phyloP scores from a whole-genome alignment of 305 asterid species.

The Stenogyne calaminthoides region DNA sequence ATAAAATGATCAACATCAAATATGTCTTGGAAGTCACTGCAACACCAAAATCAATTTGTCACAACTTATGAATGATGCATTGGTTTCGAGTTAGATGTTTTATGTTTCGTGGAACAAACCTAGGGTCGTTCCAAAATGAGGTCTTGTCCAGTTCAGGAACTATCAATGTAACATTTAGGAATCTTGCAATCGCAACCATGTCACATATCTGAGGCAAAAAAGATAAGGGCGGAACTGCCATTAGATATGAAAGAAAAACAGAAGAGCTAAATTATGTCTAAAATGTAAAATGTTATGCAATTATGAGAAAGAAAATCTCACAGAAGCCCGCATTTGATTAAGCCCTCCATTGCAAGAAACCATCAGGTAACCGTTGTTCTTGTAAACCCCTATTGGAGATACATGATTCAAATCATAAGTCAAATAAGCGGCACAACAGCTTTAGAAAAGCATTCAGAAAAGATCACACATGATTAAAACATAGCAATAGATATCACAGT shows the following conservation, averaged over 20 bases:
- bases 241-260: not conserved
- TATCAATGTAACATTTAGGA: constrained; percentile 81
- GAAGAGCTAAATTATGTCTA: not conserved
- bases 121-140: constrained; percentile 95
- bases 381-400: constrained; percentile 71
- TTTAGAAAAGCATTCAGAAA: constrained; percentile 13
- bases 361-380: constrained; percentile 95
- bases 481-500: not conserved
- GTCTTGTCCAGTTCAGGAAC: constrained; percentile 96
- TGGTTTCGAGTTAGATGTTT: not conserved
- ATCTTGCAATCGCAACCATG: constrained; percentile 96
- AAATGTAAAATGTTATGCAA: constrained; percentile 5
- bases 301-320: constrained; percentile 38
- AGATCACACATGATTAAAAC: not conserved
- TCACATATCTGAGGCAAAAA: constrained; percentile 73
- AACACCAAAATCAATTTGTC: constrained; percentile 22
- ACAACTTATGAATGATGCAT: constrained; percentile 17
- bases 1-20: constrained; percentile 80
- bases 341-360: constrained; percentile 98
- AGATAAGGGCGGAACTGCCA: constrained; percentile 1
- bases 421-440: not conserved
- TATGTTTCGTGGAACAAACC: constrained; percentile 41
- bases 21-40: constrained; percentile 80
- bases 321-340: constrained; percentile 98
- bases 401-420: constrained; percentile 28